A percentile compares a stretch with the other conserved stretches of the same genome.
phyloP scores from a whole-genome alignment of 78 protist species.

The Isochrysis galbana region DNA sequence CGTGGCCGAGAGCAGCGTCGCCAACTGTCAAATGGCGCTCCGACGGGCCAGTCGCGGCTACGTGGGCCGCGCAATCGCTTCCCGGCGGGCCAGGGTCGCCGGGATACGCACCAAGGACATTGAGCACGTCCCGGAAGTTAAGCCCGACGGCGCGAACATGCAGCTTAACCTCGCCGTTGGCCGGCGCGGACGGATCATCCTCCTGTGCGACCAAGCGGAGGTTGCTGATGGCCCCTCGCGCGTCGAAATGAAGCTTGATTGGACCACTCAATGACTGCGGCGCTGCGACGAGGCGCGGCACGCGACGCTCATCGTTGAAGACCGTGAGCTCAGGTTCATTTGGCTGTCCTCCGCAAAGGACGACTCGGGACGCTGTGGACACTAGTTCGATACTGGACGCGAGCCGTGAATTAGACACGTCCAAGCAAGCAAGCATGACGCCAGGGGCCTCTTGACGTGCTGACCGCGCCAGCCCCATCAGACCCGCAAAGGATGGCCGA shows the following conservation, averaged over 20 bases:
- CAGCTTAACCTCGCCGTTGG: neutral
- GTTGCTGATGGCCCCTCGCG: neutral
- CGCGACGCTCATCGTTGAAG: neutral
- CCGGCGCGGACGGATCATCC: neutral
- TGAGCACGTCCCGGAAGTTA: conserved; percentile 26
- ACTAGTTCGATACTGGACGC: no score
- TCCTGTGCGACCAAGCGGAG: neutral
- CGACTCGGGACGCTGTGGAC: neutral
- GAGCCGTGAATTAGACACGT: neutral
- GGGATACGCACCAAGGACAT: conserved; percentile 3
- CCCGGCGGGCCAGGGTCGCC: neutral
- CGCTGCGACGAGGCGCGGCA: neutral
- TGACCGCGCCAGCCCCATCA: neutral
- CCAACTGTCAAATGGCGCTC: no score
- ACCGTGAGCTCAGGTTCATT: neutral
- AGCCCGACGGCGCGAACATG: conserved; percentile 10
- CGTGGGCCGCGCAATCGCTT: neutral
- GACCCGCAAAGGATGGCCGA: neutral
- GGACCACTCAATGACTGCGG: neutral
- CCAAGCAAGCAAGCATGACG: neutral
- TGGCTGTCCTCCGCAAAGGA: neutral
- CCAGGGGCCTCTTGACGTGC: neutral
- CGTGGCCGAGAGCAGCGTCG: neutral
- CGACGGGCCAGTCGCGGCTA: neutral
- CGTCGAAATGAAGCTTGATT: neutral